These are phyloP conservation scores for Bauhinia variegata DNA, from an alignment of 306 rosid species.

Conservation along the genomic window DNA sequence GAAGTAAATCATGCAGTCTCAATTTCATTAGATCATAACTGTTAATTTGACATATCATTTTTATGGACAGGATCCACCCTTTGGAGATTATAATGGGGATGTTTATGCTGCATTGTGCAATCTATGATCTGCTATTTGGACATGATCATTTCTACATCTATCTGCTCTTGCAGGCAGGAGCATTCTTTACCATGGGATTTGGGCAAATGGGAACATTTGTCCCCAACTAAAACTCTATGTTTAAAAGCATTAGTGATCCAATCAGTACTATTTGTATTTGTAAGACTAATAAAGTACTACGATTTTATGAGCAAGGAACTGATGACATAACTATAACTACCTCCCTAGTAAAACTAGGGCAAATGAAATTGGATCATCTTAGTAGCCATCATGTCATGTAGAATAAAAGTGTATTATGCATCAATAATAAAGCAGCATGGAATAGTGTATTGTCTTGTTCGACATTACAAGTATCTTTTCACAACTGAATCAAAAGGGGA, in stretches of 20 bases:
- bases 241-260: conserved; percentile 5
- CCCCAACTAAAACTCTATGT: conserved; percentile 39
- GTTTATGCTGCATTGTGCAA: conserved; percentile 67
- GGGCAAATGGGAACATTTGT: conserved; percentile 58
- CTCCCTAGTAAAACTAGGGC: conserved; percentile 30
- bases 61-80: conserved; percentile 51
- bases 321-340: conserved; percentile 18
- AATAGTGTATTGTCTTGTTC: no score
- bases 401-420: conserved; percentile 19
- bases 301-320: conserved; percentile 16
- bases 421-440: no score
- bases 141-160: conserved; percentile 57
- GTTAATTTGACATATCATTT: conserved; percentile 23
- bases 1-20: conserved; percentile 17
- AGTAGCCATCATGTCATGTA: conserved; percentile 28
- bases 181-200: conserved; percentile 63
- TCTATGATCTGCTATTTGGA: conserved; percentile 49
- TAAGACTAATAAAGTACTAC: conserved; percentile 4
- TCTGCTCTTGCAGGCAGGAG: conserved; percentile 59
- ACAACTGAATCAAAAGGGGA: no score
- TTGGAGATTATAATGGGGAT: conserved; percentile 67
- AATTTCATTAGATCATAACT: conserved; percentile 12
- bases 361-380: conserved; percentile 26
- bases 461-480: no score
- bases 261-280: conserved; percentile 30